A percentile compares a stretch with the other conserved stretches of the same genome.
phyloP scores from a whole-genome alignment of 139 green algal genomes.

The Micromonas pusilla region DNA sequence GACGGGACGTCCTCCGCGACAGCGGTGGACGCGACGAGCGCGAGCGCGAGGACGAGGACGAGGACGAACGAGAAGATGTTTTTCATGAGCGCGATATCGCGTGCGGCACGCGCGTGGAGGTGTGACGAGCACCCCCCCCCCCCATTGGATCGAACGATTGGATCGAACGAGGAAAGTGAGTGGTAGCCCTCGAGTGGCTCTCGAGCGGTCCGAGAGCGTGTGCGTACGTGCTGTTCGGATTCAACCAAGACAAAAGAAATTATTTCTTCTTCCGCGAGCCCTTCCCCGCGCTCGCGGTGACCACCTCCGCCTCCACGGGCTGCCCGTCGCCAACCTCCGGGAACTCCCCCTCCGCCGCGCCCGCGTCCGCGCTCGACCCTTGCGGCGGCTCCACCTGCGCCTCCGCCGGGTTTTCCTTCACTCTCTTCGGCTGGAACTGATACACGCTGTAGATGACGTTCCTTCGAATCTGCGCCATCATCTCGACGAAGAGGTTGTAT shows the following conservation, averaged over 20 bases:
- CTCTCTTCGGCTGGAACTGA: constrained; percentile 51
- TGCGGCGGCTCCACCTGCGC: too few relatives aligned
- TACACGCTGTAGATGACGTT: constrained; percentile 99
- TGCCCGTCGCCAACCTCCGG: not conserved
- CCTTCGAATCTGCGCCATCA: constrained; percentile 80
- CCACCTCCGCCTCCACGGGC: not conserved
- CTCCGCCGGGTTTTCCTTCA: not conserved
- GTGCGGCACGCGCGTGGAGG: too few relatives aligned
- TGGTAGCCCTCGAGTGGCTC: not conserved
- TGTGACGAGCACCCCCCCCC: too few relatives aligned
- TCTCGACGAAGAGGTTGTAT: constrained; percentile 78
- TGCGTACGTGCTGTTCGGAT: too few relatives aligned
- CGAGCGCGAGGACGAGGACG: not conserved
- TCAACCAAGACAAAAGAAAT: too few relatives aligned
- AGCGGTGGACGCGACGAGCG: constrained; percentile 12
- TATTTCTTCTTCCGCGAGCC: not conserved
- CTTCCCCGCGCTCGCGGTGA: not conserved
- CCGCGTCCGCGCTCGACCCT: not conserved
- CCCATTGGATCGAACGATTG: not conserved
- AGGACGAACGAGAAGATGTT: not conserved
- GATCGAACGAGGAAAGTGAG: not conserved
- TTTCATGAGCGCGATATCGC: too few relatives aligned
- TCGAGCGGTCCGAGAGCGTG: not conserved
- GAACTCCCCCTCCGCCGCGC: not conserved
- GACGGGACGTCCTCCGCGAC: not conserved